These are phyloP conservation scores for Mucor lusitanicus DNA, from an alignment of 371 early-diverging fungal species.

Conservation along the genomic window DNA sequence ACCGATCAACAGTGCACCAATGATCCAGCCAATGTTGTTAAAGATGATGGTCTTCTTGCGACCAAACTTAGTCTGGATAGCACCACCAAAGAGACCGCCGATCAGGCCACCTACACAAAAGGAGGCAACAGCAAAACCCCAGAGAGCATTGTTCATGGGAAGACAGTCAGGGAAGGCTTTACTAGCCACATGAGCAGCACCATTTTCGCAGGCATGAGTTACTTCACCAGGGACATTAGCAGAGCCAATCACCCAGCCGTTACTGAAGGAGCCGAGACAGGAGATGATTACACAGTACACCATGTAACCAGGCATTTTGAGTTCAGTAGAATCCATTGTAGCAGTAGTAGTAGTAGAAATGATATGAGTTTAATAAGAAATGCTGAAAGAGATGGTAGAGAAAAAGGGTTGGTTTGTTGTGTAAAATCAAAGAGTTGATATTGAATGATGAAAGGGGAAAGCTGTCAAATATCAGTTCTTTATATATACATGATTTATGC, in stretches of 20 bases:
- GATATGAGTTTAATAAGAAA: background rate
- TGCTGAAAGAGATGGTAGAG: too few relatives aligned
- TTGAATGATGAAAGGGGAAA: background rate
- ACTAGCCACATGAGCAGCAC: too few relatives aligned
- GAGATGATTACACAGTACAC: constrained; percentile 37
- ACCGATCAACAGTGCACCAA: too few relatives aligned
- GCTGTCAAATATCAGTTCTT: background rate
- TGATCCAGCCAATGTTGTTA: constrained; percentile 65
- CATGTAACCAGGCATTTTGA: constrained; percentile 39
- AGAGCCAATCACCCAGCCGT: constrained; percentile 49
- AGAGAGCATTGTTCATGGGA: constrained; percentile 22
- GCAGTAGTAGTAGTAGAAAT: too few relatives aligned
- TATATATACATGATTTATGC: background rate
- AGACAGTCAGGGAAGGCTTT: too few relatives aligned
- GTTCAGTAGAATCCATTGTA: constrained; percentile 39
- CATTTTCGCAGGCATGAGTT: too few relatives aligned
- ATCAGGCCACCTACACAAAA: constrained; percentile 72
- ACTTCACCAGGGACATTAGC: constrained; percentile 49
- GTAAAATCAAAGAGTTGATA: background rate
- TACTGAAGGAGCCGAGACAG: constrained; percentile 36
- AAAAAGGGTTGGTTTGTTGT: background rate
- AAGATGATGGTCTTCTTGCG: constrained; percentile 62
- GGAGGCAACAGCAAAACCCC: constrained; percentile 63
- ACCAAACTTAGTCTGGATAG: constrained; percentile 58
- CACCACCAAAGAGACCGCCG: too few relatives aligned